A percentile compares a stretch with the other conserved stretches of the same genome.
Evolutionary conservation across 345 rosid genomes (phyloP).

Genomic region (Garcia nutans): DNA sequence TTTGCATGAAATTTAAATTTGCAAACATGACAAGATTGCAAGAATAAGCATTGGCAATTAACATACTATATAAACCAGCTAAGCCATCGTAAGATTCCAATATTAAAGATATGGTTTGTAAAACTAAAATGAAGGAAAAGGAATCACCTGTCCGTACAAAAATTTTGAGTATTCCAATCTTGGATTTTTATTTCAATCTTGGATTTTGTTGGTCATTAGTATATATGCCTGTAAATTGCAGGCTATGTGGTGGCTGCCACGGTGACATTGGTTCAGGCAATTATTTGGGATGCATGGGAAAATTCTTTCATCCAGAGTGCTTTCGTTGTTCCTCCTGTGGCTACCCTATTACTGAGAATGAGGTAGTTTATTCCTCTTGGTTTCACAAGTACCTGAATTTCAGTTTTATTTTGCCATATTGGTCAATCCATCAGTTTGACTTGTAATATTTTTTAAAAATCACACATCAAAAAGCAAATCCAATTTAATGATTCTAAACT

Average conservation of each 20-base stretch:
- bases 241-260: constrained; percentile 79
- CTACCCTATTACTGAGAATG: constrained; percentile 70
- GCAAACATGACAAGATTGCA: background rate
- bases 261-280: constrained; percentile 62
- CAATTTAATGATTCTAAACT: background rate
- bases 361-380: constrained; percentile 44
- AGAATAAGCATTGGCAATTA: background rate
- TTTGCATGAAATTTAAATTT: background rate
- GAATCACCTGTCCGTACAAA: background rate
- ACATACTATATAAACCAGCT: background rate
- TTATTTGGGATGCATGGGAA: constrained; percentile 82
- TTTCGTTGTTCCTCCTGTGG: constrained; percentile 72
- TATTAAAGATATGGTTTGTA: background rate
- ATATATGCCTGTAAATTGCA: constrained; percentile 29
- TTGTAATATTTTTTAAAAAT: background rate
- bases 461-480: background rate
- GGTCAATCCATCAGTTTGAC: background rate
- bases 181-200: background rate
- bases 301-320: constrained; percentile 85
- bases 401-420: background rate
- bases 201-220: background rate
- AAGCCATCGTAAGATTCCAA: background rate
- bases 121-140: background rate
- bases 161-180: background rate
- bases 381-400: background rate